Evolutionary conservation across 768 basidiomycete species (phyloP), one percentile per base, ranked within the genome.

Genomic region (Daedalea quercina): DNA sequence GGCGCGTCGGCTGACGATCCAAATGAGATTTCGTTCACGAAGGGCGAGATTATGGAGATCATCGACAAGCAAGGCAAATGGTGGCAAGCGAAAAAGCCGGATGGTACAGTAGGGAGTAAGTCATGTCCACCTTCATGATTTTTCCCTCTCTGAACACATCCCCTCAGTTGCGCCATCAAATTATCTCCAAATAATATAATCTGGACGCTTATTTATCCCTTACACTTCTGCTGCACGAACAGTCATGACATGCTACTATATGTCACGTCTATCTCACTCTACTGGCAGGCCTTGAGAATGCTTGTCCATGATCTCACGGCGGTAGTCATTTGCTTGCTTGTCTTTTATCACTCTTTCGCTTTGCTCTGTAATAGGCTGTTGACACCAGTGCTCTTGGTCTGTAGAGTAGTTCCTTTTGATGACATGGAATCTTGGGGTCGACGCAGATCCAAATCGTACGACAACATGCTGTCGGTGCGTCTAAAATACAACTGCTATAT

Each of bases 1-100:
- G 81, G 80, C 46, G 95, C 94, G n/a, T 91, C 89, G 2, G 74
- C 88, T 25, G 94, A 97, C 53, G 96, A 99, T 67, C 90, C 94
- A 12, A 96, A 90, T 64, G 96, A 99, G 70, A 87, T 99, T 37
- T 90, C 90, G 45, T 97, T 99, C 69, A 63, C 72, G 48, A 97
- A 97, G 68, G 92, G 93, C 50, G 95, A 97, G 63, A 75, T 92
- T 37, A 79, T 98, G 57, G 93, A 96, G 57, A 87, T 98, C 51
- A 68, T 94, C 53, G 94, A 98, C 70, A 93, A 91, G 70, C 82
- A 90, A 62, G 90, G 90, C 47, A 90, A 92, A 65, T 92, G 91
- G 91, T 94, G 91, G 91, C 90, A 90, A 63, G 87, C 90, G 33
- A 83, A 72, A 63, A 93, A 87, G 69, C 60, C 75, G 17, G 91